These are phyloP conservation scores for Bacidia gigantensis DNA, from an alignment of 495 filamentous ascomycete species.

Conservation along the genomic window DNA sequence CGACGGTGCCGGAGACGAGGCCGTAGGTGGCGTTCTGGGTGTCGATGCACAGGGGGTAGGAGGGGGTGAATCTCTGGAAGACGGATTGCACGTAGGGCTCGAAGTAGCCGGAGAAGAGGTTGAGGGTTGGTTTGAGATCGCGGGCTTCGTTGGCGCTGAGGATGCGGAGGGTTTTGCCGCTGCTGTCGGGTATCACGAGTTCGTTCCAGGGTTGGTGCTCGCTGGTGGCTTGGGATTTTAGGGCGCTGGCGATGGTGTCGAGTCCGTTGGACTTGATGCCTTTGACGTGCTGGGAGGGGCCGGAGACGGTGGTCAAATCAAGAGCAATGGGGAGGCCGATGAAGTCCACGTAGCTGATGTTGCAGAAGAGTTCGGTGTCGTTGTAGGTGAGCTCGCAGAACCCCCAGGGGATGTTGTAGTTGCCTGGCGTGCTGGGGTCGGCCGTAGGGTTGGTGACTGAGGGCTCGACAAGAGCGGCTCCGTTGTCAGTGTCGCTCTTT, in stretches of 20 bases:
- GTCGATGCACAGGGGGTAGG: slow-evolving; percentile 43
- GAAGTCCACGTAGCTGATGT: slow-evolving; percentile 67
- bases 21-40: slow-evolving; percentile 47
- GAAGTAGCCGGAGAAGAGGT: slow-evolving; percentile 49
- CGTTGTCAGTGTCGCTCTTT: too few species aligned
- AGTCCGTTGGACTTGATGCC: slow-evolving; percentile 47
- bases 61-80: slow-evolving; percentile 43
- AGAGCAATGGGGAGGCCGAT: slow-evolving; percentile 52
- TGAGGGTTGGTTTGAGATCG: slow-evolving; percentile 39
- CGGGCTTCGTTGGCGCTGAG: slow-evolving; percentile 57
- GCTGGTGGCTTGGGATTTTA: slow-evolving; percentile 35
- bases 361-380: slow-evolving; percentile 50
- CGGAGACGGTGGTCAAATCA: slow-evolving; percentile 39
- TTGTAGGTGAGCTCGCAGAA: slow-evolving; percentile 70
- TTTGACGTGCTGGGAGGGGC: slow-evolving; percentile 37
- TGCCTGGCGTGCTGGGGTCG: slow-evolving; percentile 61
- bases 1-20: slow-evolving; percentile 20
- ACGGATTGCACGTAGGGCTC: slow-evolving; percentile 51
- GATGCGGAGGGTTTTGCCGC: slow-evolving; percentile 43
- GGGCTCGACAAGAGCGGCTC: slow-evolving; percentile 59
- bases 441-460: slow-evolving; percentile 49
- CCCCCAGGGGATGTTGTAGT: slow-evolving; percentile 44
- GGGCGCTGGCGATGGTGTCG: slow-evolving; percentile 35
- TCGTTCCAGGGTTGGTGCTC: slow-evolving; percentile 51
- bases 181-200: slow-evolving; percentile 38